A percentile compares a stretch with the other conserved stretches of the same genome.
Conservation (phyloP, 2,329 filamentous ascomycete genomes). For the Raffaelea ambrosiae region DNA sequence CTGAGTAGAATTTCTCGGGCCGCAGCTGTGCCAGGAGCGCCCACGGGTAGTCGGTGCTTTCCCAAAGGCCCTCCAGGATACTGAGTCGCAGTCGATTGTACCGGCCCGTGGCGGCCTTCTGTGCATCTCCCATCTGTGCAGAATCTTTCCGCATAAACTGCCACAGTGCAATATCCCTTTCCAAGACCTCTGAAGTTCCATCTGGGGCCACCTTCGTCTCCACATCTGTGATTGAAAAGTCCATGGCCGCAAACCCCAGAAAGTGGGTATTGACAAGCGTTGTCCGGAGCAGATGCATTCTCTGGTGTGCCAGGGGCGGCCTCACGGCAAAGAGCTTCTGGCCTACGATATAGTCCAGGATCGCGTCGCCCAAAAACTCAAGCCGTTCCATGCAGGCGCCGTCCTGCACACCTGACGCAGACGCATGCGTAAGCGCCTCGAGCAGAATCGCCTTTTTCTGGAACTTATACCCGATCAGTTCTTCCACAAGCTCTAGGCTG, state of each 20-base stretch:
- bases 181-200: too few relatives aligned
- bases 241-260: conserved; percentile 67
- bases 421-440: conserved; percentile 76
- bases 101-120: conserved; percentile 25
- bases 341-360: conserved; percentile 73
- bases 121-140: conserved; percentile 30
- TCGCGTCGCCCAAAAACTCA: conserved; percentile 80
- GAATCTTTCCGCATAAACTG: conserved; percentile 57
- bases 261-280: conserved; percentile 75
- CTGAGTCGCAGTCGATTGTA: conserved; percentile 38
- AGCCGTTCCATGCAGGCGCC: conserved; percentile 58
- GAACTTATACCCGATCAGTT: conserved; percentile 65
- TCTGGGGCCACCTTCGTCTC: conserved; percentile 11
- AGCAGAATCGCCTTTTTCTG: conserved; percentile 57
- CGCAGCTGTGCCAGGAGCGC: conserved; percentile 54
- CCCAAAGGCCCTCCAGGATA: conserved; percentile 42
- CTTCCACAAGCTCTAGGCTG: conserved; percentile 43
- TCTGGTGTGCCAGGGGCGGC: conserved; percentile 33
- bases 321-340: conserved; percentile 4
- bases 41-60: conserved; percentile 64
- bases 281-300: conserved; percentile 71
- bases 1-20: conserved; percentile 71
- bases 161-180: conserved; percentile 43
- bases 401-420: conserved; percentile 36
- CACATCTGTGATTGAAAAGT: conserved; percentile 24